Base-by-base conservation (phyloP, 495 filamentous ascomycete genomes). In the Aspergillus steynii region DNA sequence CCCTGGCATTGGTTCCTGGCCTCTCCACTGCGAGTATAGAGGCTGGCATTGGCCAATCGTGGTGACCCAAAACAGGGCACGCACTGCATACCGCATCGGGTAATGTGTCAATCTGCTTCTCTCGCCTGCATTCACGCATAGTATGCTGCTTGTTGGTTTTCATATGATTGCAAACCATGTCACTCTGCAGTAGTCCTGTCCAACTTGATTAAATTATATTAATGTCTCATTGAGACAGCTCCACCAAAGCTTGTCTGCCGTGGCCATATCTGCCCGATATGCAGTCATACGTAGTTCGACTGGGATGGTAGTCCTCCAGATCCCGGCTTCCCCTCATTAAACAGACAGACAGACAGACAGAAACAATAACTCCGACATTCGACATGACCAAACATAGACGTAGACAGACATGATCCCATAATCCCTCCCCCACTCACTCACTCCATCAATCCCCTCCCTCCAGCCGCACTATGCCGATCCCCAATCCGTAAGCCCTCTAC, bases 161-260 rank as follows among this genome's bases (percentile, higher is more conserved):
- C 46, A 50, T 58, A 58, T 58, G 42, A 50, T 58, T 1, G 5
- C 46, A 26, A 47, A 8, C 34, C 10, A 2, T 37, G 7, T 4
- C 37, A 42, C 10, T 42, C 37, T 32, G 20, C 37, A 2, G 37
- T 12, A 8, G 10, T 12, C 9, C 37, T 42, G 37, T 42, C 9
- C 37, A 15, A 15, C 28, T 25, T 32, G 14, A 46, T 25, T 55
- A 20, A 55, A 37, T 26, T 55, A 55, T 42, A 55, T 55, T 55
- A 55, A 55, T 55, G 32, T 55, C 53, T 34, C 53, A 55, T 45
- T 26, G 9, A 0, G 14, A 55, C 25, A 55, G 26, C 53, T 29
- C 53, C 53, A 55, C 53, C 37, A 27, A 55, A 47, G 53, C 53
- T 55, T 55, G 53, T 46, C 15, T 46, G 32, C 4, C n/a, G 37